These are phyloP conservation scores for Diplodia corticola DNA, from an alignment of 2,329 filamentous ascomycete species.

Conservation along the genomic window DNA sequence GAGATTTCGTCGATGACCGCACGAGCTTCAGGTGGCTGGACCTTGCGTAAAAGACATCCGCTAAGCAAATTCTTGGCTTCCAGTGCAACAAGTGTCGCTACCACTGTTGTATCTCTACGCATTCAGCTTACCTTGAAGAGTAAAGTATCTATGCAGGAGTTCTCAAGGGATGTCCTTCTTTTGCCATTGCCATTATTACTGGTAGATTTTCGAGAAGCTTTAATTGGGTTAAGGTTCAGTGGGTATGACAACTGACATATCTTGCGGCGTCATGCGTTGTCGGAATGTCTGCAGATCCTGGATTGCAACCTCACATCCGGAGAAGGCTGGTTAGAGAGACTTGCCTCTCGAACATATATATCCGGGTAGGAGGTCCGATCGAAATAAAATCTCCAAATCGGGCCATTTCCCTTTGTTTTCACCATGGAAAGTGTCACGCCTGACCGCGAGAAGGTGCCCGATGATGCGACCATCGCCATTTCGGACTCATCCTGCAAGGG, in stretches of 20 bases:
- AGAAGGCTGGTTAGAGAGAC: neutral
- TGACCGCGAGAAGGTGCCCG: neutral
- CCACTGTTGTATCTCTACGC: neutral
- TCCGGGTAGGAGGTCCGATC: neutral
- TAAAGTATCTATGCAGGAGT: neutral
- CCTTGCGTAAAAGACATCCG: neutral
- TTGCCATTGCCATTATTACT: neutral
- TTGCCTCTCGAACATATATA: neutral
- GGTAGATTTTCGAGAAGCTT: neutral
- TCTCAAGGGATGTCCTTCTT: neutral
- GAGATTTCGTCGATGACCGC: neutral
- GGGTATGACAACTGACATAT: neutral
- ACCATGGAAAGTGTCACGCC: neutral
- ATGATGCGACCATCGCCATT: neutral
- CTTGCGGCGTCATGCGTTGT: neutral
- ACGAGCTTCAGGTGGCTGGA: neutral
- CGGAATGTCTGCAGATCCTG: neutral
- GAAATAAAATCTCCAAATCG: neutral
- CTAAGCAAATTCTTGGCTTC: neutral
- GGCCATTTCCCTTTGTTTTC: neutral
- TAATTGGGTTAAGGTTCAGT: neutral
- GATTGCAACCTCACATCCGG: neutral
- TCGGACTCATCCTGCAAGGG: neutral
- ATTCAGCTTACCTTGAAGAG: neutral
- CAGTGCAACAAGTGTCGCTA: neutral